These are phyloP conservation scores for Clitopilus passeckerianus DNA, from an alignment of 768 basidiomycete genomes.

Conservation along the genomic window DNA sequence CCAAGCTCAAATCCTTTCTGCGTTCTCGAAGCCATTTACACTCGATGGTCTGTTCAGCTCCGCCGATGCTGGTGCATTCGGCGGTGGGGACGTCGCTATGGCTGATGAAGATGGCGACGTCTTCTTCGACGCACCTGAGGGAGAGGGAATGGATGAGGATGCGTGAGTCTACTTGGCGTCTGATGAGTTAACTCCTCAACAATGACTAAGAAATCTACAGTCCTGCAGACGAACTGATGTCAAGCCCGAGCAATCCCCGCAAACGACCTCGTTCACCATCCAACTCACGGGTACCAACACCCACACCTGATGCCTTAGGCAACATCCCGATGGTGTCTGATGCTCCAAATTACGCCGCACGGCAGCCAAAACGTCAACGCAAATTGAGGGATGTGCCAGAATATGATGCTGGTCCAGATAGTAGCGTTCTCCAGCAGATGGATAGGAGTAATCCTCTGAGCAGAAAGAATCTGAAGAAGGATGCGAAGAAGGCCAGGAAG, in stretches of 20 bases:
- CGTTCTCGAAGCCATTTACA: conserved; percentile 76
- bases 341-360: conserved; percentile 14
- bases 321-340: conserved; percentile 13
- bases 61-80: conserved; percentile 80
- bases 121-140: conserved; percentile 33
- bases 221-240: conserved; percentile 23
- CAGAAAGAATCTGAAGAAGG: conserved; percentile 55
- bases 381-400: conserved; percentile 48
- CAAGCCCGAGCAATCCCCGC: conserved; percentile 22
- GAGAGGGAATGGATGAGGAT: neutral
- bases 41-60: conserved; percentile 74
- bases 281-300: neutral
- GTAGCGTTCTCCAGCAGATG: conserved; percentile 40
- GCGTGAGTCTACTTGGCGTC: too few species aligned
- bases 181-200: neutral
- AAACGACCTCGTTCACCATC: conserved; percentile 23
- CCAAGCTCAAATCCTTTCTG: conserved; percentile 70
- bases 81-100: conserved; percentile 39
- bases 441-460: conserved; percentile 55
- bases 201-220: neutral
- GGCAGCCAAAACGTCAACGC: conserved; percentile 58
- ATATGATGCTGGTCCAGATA: conserved; percentile 47
- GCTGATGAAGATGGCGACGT: conserved; percentile 38
- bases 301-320: neutral
- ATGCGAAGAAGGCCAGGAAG: conserved; percentile 58